Conservation (phyloP, 2,329 filamentous ascomycete species). For the Cryphonectria carpinicola region DNA sequence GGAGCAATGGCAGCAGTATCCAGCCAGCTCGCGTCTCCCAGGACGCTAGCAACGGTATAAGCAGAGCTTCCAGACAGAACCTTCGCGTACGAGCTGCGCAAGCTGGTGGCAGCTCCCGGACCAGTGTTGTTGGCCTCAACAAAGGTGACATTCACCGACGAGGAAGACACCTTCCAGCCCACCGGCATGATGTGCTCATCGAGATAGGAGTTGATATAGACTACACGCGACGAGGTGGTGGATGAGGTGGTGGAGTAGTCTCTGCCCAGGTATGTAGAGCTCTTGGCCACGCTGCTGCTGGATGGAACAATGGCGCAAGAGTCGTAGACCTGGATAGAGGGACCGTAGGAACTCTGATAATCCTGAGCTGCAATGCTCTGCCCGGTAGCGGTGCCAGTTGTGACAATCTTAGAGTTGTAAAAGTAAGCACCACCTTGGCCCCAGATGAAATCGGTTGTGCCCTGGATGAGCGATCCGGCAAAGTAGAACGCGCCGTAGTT, state of each 20-base stretch:
- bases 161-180: conserved; percentile 36
- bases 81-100: conserved; percentile 33
- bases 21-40: conserved; percentile 40
- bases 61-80: conserved; percentile 29
- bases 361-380: conserved; percentile 36
- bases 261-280: conserved; percentile 36
- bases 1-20: conserved; percentile 37
- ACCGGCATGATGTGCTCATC: conserved; percentile 35
- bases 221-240: conserved; percentile 33
- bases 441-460: conserved; percentile 25
- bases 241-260: conserved; percentile 32
- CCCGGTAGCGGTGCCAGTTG: conserved; percentile 30
- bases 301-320: conserved; percentile 28
- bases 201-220: conserved; percentile 37
- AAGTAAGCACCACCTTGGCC: conserved; percentile 21
- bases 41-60: conserved; percentile 32
- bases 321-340: conserved; percentile 30
- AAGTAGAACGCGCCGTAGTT: conserved; percentile 27
- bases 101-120: conserved; percentile 34
- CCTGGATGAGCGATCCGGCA: conserved; percentile 20
- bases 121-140: conserved; percentile 41
- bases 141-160: conserved; percentile 36
- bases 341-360: conserved; percentile 34
- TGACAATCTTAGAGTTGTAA: conserved; percentile 30
- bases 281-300: conserved; percentile 30